phyloP scores from a whole-genome alignment of 108 stramenopile species.

The Aureococcus anophagefferens region DNA sequence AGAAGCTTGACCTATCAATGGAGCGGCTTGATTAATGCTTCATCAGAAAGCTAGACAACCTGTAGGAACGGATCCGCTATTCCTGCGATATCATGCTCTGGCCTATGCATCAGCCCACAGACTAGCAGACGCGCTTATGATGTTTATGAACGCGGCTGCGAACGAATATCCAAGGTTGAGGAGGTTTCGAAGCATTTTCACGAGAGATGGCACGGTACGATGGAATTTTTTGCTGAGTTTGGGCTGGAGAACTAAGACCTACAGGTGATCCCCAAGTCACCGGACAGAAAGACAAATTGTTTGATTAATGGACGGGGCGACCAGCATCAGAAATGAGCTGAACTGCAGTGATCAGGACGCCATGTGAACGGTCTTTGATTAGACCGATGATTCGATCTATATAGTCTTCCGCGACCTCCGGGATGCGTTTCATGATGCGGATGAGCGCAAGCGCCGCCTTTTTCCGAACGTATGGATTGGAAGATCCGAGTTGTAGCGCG shows the following conservation, averaged over 20 bases:
- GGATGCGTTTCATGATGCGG: slow-evolving; percentile 48
- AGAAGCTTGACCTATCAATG: slow-evolving; percentile 59
- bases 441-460: slow-evolving; percentile 94
- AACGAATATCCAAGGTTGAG: slow-evolving; percentile 68
- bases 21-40: too few species aligned
- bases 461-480: slow-evolving; percentile 77
- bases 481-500: slow-evolving; percentile 21
- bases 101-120: too few species aligned
- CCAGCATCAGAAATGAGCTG: slow-evolving; percentile 61
- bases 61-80: slow-evolving; percentile 92
- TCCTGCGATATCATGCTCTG: slow-evolving; percentile 88
- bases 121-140: too few species aligned
- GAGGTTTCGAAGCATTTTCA: slow-evolving; percentile 82
- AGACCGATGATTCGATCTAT: slow-evolving; percentile 69
- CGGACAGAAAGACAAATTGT: not conserved
- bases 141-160: too few species aligned
- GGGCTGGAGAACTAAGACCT: slow-evolving; percentile 53
- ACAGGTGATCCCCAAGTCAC: slow-evolving; percentile 45
- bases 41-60: not conserved
- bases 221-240: slow-evolving; percentile 1
- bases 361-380: slow-evolving; percentile 88
- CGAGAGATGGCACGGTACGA: slow-evolving; percentile 72
- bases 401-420: slow-evolving; percentile 95
- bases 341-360: slow-evolving; percentile 84
- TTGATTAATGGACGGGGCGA: not conserved